phyloP scores from a whole-genome alignment of 2,329 filamentous ascomycete genomes.

The Colletotrichum ledebouriae region DNA sequence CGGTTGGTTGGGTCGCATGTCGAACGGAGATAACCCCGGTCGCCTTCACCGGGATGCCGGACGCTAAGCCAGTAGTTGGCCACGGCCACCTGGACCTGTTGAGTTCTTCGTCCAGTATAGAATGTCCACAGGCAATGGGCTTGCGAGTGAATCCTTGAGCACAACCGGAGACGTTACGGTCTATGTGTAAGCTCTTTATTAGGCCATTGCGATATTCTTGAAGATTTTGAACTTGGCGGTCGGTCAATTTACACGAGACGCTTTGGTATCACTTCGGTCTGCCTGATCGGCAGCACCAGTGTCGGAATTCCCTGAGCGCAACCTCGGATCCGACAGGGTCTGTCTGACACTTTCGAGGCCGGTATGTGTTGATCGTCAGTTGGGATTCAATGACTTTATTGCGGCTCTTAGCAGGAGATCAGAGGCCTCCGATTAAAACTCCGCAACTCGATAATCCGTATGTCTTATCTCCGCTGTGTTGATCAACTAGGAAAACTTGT shows the following conservation, averaged over 20 bases:
- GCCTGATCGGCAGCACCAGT: conserved; percentile 5
- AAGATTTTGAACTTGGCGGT: neutral
- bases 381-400: conserved; percentile 22
- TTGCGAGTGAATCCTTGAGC: neutral
- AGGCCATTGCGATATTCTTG: neutral
- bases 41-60: conserved; percentile 24
- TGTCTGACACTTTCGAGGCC: conserved; percentile 1
- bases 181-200: conserved; percentile 14
- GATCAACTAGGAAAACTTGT: neutral
- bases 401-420: conserved; percentile 10
- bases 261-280: neutral
- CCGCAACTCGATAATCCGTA: neutral
- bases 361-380: conserved; percentile 15
- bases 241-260: conserved; percentile 14
- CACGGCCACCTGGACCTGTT: conserved; percentile 16
- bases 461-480: neutral
- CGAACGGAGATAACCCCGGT: conserved; percentile 21
- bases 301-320: neutral
- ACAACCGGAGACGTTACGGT: conserved; percentile 8
- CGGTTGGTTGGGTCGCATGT: conserved; percentile 17
- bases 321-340: conserved; percentile 7
- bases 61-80: conserved; percentile 9
- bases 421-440: neutral
- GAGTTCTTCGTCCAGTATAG: neutral
- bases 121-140: neutral